These are phyloP conservation scores for Penicillium daleae DNA, from an alignment of 495 filamentous ascomycete genomes.

Conservation along the genomic window DNA sequence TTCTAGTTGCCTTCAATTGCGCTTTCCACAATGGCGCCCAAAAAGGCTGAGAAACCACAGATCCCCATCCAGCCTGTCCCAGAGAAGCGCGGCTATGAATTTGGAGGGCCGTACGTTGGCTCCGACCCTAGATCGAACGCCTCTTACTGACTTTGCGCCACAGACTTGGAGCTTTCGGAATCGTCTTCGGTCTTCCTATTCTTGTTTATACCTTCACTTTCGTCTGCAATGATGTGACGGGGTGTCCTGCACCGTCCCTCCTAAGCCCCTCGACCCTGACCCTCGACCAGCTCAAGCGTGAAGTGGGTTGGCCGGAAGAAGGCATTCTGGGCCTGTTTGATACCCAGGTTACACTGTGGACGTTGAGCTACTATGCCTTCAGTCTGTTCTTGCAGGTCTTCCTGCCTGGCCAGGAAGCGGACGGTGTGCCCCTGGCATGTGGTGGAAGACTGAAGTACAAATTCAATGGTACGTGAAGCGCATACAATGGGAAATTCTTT, in stretches of 20 bases:
- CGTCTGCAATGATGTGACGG: slow-evolving; percentile 88
- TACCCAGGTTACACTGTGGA: slow-evolving; percentile 62
- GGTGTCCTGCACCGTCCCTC: slow-evolving; percentile 88
- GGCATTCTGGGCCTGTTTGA: slow-evolving; percentile 66
- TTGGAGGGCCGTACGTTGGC: slow-evolving; percentile 80
- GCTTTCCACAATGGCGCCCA: slow-evolving; percentile 33
- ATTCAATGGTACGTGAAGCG: slow-evolving; percentile 70
- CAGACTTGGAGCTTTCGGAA: slow-evolving; percentile 74
- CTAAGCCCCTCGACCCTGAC: slow-evolving; percentile 73
- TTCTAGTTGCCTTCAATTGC: not conserved
- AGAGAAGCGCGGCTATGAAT: slow-evolving; percentile 72
- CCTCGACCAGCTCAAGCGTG: slow-evolving; percentile 70
- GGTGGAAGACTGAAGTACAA: slow-evolving; percentile 84
- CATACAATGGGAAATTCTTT: not conserved
- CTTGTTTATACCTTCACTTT: slow-evolving; percentile 77
- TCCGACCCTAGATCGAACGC: not conserved
- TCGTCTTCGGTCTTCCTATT: slow-evolving; percentile 76
- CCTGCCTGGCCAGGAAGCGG: slow-evolving; percentile 72
- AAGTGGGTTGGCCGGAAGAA: slow-evolving; percentile 76
- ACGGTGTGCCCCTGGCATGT: slow-evolving; percentile 70
- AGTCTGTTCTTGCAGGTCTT: slow-evolving; percentile 74
- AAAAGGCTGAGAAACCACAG: slow-evolving; percentile 21
- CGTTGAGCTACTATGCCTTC: slow-evolving; percentile 78
- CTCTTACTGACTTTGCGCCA: slow-evolving; percentile 25
- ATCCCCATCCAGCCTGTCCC: slow-evolving; percentile 42